Evolutionary conservation across 345 rosid species (phyloP).

Genomic region (Isatis tinctoria): DNA sequence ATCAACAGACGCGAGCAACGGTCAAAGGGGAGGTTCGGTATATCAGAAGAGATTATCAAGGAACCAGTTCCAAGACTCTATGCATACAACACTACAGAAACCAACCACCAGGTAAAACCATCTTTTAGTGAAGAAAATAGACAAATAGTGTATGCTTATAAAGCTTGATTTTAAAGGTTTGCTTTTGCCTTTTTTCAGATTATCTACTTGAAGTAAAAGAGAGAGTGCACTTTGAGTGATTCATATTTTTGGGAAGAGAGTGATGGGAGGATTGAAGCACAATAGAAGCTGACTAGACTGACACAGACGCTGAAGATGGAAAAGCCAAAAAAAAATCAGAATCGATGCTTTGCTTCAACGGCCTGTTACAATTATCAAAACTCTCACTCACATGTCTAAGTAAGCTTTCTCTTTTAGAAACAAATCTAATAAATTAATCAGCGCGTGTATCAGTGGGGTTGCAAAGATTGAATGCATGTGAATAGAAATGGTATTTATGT

Average conservation of each 20-base stretch:
- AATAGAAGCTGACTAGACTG: conserved; percentile 22
- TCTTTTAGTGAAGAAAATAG: not conserved
- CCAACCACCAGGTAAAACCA: conserved; percentile 30
- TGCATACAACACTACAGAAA: conserved; percentile 21
- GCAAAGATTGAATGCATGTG: conserved; percentile 16
- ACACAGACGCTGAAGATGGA: conserved; percentile 7
- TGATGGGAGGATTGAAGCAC: conserved; percentile 23
- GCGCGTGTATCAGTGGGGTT: conserved; percentile 5
- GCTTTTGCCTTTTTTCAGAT: conserved; percentile 19
- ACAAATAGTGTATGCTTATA: not conserved
- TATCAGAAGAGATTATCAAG: conserved; percentile 34
- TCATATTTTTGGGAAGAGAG: not conserved
- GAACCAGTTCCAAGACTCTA: conserved; percentile 31
- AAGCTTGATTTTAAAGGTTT: not conserved
- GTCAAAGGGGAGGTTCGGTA: conserved; percentile 33
- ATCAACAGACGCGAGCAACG: conserved; percentile 31
- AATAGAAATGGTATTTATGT: conserved; percentile 22
- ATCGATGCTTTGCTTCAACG: conserved; percentile 15
- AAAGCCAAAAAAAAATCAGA: conserved; percentile 4
- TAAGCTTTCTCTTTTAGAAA: not conserved
- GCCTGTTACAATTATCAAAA: not conserved
- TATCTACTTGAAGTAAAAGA: conserved; percentile 16
- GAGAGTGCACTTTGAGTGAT: conserved; percentile 1
- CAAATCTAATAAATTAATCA: conserved; percentile 13
- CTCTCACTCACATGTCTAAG: conserved; percentile 14